Evolutionary conservation across 2,329 filamentous ascomycete genomes (phyloP).

Genomic region (Leptodontidium sp.): DNA sequence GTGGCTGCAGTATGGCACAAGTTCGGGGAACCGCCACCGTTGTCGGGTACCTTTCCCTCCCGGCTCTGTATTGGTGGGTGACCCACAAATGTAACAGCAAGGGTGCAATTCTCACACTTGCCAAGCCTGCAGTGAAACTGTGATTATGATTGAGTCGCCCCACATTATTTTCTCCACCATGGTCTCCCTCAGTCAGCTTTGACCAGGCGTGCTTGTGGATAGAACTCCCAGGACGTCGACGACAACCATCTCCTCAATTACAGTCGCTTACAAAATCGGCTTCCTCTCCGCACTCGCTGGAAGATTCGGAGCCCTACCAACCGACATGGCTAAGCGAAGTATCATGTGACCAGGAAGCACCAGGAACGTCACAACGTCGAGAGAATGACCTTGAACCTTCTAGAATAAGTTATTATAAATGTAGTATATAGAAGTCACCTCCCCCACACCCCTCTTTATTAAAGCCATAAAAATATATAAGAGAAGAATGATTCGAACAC

Average conservation of each 20-base stretch:
- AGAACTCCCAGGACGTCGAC: not conserved
- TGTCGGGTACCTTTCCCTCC: too few relatives aligned
- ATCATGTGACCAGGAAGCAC: constrained; percentile 6
- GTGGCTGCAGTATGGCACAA: too few relatives aligned
- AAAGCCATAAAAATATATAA: constrained; percentile 21
- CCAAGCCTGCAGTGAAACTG: too few relatives aligned
- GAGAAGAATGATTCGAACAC: constrained; percentile 18
- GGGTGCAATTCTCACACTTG: too few relatives aligned
- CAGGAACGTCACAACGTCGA: not conserved
- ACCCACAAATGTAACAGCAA: too few relatives aligned
- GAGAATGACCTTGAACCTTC: constrained; percentile 15
- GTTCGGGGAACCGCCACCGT: too few relatives aligned
- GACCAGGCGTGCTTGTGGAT: constrained; percentile 1
- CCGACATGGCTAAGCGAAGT: not conserved
- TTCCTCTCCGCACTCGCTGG: constrained; percentile 20
- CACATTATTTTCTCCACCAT: constrained; percentile 9
- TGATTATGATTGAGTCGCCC: constrained; percentile 1
- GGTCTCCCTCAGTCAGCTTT: constrained; percentile 5
- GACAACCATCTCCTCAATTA: constrained; percentile 10
- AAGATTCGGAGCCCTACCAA: constrained; percentile 17
- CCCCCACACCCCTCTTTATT: constrained; percentile 21
- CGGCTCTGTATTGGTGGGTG: too few relatives aligned
- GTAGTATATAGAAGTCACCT: constrained; percentile 14
- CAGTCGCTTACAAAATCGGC: constrained; percentile 25
- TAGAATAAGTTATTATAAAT: constrained; percentile 6